Evolutionary conservation across 2,329 filamentous ascomycete species (phyloP).

Genomic region (Fusarium sp.): DNA sequence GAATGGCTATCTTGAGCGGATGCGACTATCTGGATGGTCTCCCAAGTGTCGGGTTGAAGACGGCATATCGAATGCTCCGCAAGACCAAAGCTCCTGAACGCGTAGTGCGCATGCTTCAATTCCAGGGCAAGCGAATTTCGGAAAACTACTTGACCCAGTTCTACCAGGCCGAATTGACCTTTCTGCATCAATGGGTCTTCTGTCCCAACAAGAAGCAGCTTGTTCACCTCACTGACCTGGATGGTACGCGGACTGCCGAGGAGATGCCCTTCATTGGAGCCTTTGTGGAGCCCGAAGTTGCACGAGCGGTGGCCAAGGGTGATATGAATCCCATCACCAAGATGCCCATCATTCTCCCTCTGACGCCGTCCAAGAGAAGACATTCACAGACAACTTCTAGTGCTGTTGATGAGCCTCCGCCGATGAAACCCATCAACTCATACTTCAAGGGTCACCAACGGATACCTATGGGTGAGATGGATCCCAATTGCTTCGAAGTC

Average conservation of each 20-base stretch:
- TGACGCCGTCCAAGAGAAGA: conserved; percentile 57
- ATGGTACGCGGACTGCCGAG: conserved; percentile 71
- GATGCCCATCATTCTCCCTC: conserved; percentile 62
- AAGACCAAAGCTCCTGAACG: conserved; percentile 91
- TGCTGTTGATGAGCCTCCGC: conserved; percentile 42
- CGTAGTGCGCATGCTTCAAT: conserved; percentile 83
- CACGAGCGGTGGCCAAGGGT: conserved; percentile 80
- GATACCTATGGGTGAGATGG: conserved; percentile 72
- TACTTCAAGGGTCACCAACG: conserved; percentile 65
- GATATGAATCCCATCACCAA: conserved; percentile 94
- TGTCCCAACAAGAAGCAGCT: conserved; percentile 79
- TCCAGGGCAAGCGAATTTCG: conserved; percentile 90
- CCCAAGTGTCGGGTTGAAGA: conserved; percentile 89
- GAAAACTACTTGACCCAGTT: conserved; percentile 85
- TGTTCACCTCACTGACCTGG: conserved; percentile 79
- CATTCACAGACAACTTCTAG: conserved; percentile 51
- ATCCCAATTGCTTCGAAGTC: conserved; percentile 69
- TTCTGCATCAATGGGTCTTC: conserved; percentile 94
- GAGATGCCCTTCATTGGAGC: conserved; percentile 86
- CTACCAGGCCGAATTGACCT: conserved; percentile 88
- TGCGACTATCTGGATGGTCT: conserved; percentile 95
- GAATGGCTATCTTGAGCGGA: conserved; percentile 96
- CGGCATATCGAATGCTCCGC: conserved; percentile 88
- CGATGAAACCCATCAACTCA: conserved; percentile 64
- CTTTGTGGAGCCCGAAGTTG: conserved; percentile 75